phyloP scores from a whole-genome alignment of 2,329 filamentous ascomycete genomes.

The Epichloe elymi region DNA sequence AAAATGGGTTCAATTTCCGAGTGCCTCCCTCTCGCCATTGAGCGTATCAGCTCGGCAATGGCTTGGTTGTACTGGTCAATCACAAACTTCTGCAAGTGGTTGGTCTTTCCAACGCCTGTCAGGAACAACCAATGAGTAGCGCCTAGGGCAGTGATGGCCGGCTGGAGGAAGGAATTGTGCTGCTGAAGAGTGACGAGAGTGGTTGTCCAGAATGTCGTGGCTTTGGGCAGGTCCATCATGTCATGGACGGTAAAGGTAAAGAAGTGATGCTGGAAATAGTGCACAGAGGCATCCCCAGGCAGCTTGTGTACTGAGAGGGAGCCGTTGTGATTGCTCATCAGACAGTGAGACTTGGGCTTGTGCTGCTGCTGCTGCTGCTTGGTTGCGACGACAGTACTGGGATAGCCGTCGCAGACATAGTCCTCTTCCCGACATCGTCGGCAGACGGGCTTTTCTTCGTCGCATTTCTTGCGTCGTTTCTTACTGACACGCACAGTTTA shows the following conservation, averaged over 20 bases:
- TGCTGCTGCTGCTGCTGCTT: background rate
- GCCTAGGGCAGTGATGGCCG: conserved; percentile 1
- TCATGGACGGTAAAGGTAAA: conserved; percentile 1
- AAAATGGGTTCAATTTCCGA: conserved; percentile 1
- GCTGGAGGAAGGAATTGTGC: background rate
- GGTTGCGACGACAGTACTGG: background rate
- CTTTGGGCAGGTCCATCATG: conserved; percentile 3
- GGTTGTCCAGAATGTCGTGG: background rate
- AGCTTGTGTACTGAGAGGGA: background rate
- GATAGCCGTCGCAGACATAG: conserved; percentile 1
- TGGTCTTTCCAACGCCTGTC: background rate
- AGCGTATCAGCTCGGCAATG: background rate
- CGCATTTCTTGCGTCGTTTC: conserved; percentile 4
- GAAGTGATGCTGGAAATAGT: conserved; percentile 3
- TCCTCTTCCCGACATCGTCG: conserved; percentile 2
- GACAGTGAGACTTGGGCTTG: background rate
- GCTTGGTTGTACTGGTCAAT: conserved; percentile 2
- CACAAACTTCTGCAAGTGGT: background rate
- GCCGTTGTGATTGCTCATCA: background rate
- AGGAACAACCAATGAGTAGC: conserved; percentile 2
- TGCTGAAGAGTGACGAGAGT: background rate
- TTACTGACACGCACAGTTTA: background rate
- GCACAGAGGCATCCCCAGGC: background rate
- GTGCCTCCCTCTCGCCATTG: background rate
- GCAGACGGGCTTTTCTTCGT: conserved; percentile 1